These are phyloP conservation scores for Moricandia arvensis DNA, from an alignment of 345 rosid genomes.

Conservation along the genomic window DNA sequence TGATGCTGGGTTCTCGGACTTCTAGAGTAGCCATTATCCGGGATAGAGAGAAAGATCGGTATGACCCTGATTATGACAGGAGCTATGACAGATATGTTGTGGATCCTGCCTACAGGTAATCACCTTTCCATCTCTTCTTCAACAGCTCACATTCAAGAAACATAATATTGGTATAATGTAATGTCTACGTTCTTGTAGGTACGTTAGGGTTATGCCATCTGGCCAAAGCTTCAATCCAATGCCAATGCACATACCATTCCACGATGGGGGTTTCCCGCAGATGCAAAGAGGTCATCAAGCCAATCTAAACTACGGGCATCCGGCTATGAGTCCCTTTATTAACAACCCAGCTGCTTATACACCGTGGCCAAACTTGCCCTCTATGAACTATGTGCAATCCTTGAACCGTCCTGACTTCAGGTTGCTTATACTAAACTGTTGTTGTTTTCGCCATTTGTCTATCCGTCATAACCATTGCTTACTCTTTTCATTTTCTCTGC, in stretches of 20 bases:
- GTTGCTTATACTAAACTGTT: slow-evolving; percentile 35
- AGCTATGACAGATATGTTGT: slow-evolving; percentile 75
- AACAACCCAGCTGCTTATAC: slow-evolving; percentile 50
- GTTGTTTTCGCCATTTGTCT: background rate
- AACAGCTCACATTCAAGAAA: background rate
- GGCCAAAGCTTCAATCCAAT: slow-evolving; percentile 62
- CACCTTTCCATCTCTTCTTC: slow-evolving; percentile 5
- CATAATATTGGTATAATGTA: background rate
- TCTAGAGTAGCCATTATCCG: slow-evolving; percentile 91
- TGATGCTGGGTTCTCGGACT: slow-evolving; percentile 46
- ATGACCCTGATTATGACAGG: slow-evolving; percentile 94
- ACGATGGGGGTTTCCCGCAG: slow-evolving; percentile 63
- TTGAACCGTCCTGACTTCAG: slow-evolving; percentile 75
- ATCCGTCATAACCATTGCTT: background rate
- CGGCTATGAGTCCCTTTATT: slow-evolving; percentile 57
- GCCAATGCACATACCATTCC: slow-evolving; percentile 69
- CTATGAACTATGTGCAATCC: slow-evolving; percentile 73
- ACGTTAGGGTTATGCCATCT: slow-evolving; percentile 68
- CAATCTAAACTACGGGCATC: slow-evolving; percentile 53
- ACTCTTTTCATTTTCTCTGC: background rate
- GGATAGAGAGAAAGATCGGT: slow-evolving; percentile 93
- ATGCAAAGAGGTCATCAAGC: slow-evolving; percentile 72
- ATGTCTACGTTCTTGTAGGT: slow-evolving; percentile 46
- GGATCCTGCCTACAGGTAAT: slow-evolving; percentile 36
- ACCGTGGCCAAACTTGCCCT: slow-evolving; percentile 69